These are phyloP conservation scores for Penicillium arizonense DNA, from an alignment of 495 filamentous ascomycete species.

Conservation along the genomic window DNA sequence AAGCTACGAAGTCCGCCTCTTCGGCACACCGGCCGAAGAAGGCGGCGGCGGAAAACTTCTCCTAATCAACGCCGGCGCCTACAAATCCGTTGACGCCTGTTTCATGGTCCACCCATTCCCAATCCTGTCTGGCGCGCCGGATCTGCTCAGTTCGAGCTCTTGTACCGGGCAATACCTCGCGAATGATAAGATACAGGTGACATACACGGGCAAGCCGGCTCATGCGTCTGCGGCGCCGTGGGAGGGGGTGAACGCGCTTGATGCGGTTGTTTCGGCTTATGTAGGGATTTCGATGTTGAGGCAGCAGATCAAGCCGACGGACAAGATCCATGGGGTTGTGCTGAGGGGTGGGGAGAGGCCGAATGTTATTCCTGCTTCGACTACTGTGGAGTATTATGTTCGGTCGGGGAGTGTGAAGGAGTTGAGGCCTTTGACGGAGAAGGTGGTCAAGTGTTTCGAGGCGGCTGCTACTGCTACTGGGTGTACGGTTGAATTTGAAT, in stretches of 20 bases:
- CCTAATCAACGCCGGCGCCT: constrained; percentile 50
- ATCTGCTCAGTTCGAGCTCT: constrained; percentile 25
- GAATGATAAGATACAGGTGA: constrained; percentile 48
- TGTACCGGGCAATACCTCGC: constrained; percentile 45
- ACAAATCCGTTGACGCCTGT: constrained; percentile 43
- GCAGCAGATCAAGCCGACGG: constrained; percentile 52
- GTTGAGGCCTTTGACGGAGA: constrained; percentile 45
- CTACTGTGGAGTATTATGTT: constrained; percentile 55
- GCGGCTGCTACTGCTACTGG: constrained; percentile 56
- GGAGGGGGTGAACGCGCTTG: constrained; percentile 64
- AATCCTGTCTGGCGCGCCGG: constrained; percentile 21
- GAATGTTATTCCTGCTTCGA: constrained; percentile 54
- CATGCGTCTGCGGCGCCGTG: constrained; percentile 61
- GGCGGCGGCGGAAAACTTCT: constrained; percentile 45
- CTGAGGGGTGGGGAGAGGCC: constrained; percentile 40
- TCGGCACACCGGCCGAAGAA: constrained; percentile 46
- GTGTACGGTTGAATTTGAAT: constrained; percentile 47
- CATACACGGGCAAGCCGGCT: constrained; percentile 46
- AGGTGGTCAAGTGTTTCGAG: constrained; percentile 55
- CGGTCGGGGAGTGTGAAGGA: constrained; percentile 43
- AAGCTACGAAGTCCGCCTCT: constrained; percentile 30
- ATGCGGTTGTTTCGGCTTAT: constrained; percentile 61
- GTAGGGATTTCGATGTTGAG: constrained; percentile 58
- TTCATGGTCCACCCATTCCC: constrained; percentile 56
- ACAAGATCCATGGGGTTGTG: constrained; percentile 48